phyloP scores from a whole-genome alignment of 176 grass and related monocot species.

The Tillandsia leiboldiana region DNA sequence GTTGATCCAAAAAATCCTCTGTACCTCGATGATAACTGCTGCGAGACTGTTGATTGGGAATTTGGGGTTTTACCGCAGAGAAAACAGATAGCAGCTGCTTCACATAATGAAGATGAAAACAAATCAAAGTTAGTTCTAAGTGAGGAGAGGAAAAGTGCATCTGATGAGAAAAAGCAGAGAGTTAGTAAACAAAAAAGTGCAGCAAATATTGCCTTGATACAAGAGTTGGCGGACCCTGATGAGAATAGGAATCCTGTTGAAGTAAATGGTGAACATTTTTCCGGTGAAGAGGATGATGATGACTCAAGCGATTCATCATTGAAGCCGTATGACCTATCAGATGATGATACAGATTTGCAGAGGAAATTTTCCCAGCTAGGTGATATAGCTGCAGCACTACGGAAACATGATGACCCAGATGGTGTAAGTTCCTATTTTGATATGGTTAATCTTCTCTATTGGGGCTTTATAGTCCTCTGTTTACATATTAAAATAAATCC shows the following conservation, averaged over 20 bases:
- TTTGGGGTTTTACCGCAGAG: slow-evolving; percentile 25
- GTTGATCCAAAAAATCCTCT: too few relatives aligned
- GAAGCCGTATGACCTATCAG: slow-evolving; percentile 91
- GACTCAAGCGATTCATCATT: slow-evolving; percentile 69
- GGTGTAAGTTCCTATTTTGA: slow-evolving; percentile 50
- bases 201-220: slow-evolving; percentile 25
- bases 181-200: slow-evolving; percentile 28
- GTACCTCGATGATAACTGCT: too few relatives aligned
- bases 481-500: too few relatives aligned
- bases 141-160: slow-evolving; percentile 35
- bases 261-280: slow-evolving; percentile 17
- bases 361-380: slow-evolving; percentile 60
- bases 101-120: slow-evolving; percentile 28
- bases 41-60: too few relatives aligned
- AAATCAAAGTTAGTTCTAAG: slow-evolving; percentile 29
- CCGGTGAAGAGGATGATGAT: slow-evolving; percentile 30
- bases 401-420: slow-evolving; percentile 87
- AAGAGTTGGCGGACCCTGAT: slow-evolving; percentile 39
- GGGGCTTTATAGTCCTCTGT: too few relatives aligned
- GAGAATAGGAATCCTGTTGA: slow-evolving; percentile 32
- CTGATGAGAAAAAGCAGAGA: slow-evolving; percentile 38
- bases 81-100: slow-evolving; percentile 34
- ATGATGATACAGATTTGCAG: slow-evolving; percentile 70
- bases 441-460: slow-evolving; percentile 2
- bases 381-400: slow-evolving; percentile 60